Conservation (phyloP, 2,329 filamentous ascomycete genomes). For the Aspergillus candidus region DNA sequence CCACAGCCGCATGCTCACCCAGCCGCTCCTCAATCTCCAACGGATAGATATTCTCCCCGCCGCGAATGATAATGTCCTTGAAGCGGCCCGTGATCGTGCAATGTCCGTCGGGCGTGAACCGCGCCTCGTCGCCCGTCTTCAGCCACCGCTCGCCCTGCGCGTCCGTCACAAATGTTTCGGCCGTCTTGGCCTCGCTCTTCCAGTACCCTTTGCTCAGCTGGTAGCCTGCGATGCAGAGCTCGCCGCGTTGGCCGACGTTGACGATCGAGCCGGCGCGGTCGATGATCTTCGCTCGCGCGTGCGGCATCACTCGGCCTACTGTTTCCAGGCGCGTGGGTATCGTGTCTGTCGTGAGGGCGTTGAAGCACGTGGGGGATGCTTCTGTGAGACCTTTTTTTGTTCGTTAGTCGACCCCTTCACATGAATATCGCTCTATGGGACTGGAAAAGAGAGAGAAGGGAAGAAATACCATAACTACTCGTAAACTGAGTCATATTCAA, state of each 20-base stretch:
- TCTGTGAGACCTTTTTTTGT: conserved; percentile 58
- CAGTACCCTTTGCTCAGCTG: conserved; percentile 59
- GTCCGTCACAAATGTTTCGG: conserved; percentile 63
- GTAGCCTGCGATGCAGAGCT: conserved; percentile 73
- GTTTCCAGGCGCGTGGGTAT: conserved; percentile 62
- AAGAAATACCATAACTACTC: conserved; percentile 50
- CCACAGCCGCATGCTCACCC: conserved; percentile 52
- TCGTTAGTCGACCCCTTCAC: too few relatives aligned
- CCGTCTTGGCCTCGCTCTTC: conserved; percentile 68
- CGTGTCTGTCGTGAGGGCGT: conserved; percentile 67
- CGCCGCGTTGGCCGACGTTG: conserved; percentile 61
- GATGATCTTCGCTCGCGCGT: conserved; percentile 71
- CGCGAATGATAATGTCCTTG: conserved; percentile 74
- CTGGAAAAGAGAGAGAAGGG: not conserved
- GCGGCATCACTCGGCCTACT: conserved; percentile 70
- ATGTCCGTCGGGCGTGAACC: conserved; percentile 54
- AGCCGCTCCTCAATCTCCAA: conserved; percentile 64
- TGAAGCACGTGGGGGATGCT: conserved; percentile 74
- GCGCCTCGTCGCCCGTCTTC: conserved; percentile 57
- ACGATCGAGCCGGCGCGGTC: conserved; percentile 58
- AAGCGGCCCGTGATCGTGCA: conserved; percentile 69
- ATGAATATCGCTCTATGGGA: not conserved
- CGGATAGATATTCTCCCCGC: conserved; percentile 62
- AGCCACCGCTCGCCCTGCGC: conserved; percentile 54
- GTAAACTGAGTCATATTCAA: conserved; percentile 72